Percentiles rank a stretch among this genome's conserved stretches.
phyloP scores from a whole-genome alignment of 2,329 filamentous ascomycete genomes.

The Pezicula carpinea region DNA sequence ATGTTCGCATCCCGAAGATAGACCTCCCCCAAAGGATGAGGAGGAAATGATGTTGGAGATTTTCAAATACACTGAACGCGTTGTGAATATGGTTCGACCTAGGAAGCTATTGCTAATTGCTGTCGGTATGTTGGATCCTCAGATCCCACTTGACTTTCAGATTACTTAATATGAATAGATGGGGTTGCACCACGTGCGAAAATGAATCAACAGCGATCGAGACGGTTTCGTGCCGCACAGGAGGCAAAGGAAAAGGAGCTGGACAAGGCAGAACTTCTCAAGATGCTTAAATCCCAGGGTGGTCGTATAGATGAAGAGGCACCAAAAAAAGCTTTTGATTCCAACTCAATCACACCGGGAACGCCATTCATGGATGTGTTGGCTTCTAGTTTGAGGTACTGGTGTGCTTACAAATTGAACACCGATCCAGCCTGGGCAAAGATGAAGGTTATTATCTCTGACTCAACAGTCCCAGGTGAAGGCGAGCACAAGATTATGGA shows the following conservation, averaged over 20 bases:
- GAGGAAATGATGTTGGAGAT: slow-evolving; percentile 99
- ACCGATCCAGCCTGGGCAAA: slow-evolving; percentile 95
- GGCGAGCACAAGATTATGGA: slow-evolving; percentile 99
- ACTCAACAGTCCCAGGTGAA: slow-evolving; percentile 95
- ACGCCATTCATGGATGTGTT: slow-evolving; percentile 99
- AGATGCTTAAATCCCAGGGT: slow-evolving; percentile 74
- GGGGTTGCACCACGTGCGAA: slow-evolving; percentile 96
- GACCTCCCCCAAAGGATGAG: slow-evolving; percentile 84
- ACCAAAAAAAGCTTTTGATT: slow-evolving; percentile 88
- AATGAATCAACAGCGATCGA: slow-evolving; percentile 98
- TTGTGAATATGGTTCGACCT: slow-evolving; percentile 97
- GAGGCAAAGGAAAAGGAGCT: slow-evolving; percentile 92
- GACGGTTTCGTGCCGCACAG: slow-evolving; percentile 89
- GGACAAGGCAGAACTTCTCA: slow-evolving; percentile 83
- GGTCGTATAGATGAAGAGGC: slow-evolving; percentile 58
- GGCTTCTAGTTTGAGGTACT: slow-evolving; percentile 84
- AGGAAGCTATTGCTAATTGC: slow-evolving; percentile 96
- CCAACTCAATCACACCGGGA: slow-evolving; percentile 82
- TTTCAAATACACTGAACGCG: slow-evolving; percentile 97
- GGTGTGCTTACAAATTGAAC: slow-evolving; percentile 96
- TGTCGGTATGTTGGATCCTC: slow-evolving; percentile 59
- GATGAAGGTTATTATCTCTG: slow-evolving; percentile 96
- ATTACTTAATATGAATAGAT: slow-evolving; percentile 46
- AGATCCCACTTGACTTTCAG: background rate
- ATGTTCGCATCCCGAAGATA: slow-evolving; percentile 94